A percentile compares a stretch with the other conserved stretches of the same genome.
phyloP scores from a whole-genome alignment of 1,284 basidiomycete genomes.

The Wolfiporia cocos region DNA sequence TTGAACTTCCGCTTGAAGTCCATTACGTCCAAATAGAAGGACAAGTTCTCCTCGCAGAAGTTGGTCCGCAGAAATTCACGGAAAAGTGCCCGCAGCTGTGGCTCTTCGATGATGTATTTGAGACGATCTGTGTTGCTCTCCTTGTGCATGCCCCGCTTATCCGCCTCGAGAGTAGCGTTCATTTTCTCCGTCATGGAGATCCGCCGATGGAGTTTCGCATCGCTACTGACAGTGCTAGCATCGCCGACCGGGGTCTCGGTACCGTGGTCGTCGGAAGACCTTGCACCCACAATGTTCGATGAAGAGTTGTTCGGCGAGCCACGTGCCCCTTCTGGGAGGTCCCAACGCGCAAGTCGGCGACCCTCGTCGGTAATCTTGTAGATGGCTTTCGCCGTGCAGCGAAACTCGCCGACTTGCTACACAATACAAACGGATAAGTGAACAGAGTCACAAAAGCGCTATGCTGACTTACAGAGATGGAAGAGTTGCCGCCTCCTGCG shows the following conservation, averaged over 20 bases:
- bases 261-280: slow-evolving; percentile 36
- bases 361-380: slow-evolving; percentile 95
- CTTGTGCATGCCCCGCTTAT: slow-evolving; percentile 50
- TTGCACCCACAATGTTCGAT: slow-evolving; percentile 44
- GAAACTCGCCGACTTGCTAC: slow-evolving; percentile 89
- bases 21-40: slow-evolving; percentile 95
- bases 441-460: slow-evolving; percentile 5
- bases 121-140: slow-evolving; percentile 91
- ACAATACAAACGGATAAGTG: not conserved
- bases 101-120: slow-evolving; percentile 90
- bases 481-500: slow-evolving; percentile 64
- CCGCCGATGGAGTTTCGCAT: slow-evolving; percentile 70
- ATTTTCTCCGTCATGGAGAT: slow-evolving; percentile 76
- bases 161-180: slow-evolving; percentile 50
- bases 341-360: slow-evolving; percentile 80
- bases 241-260: slow-evolving; percentile 35
- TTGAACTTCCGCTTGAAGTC: slow-evolving; percentile 96
- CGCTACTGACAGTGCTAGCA: slow-evolving; percentile 31
- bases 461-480: slow-evolving; percentile 54
- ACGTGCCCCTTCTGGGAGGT: slow-evolving; percentile 33
- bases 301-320: slow-evolving; percentile 64
- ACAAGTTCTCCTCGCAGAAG: slow-evolving; percentile 97
- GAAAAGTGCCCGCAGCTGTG: slow-evolving; percentile 85
- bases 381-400: slow-evolving; percentile 90
- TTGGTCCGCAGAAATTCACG: slow-evolving; percentile 91